Evolutionary conservation across 495 filamentous ascomycete genomes (phyloP).

Genomic region (Penicillium mononematosum): DNA sequence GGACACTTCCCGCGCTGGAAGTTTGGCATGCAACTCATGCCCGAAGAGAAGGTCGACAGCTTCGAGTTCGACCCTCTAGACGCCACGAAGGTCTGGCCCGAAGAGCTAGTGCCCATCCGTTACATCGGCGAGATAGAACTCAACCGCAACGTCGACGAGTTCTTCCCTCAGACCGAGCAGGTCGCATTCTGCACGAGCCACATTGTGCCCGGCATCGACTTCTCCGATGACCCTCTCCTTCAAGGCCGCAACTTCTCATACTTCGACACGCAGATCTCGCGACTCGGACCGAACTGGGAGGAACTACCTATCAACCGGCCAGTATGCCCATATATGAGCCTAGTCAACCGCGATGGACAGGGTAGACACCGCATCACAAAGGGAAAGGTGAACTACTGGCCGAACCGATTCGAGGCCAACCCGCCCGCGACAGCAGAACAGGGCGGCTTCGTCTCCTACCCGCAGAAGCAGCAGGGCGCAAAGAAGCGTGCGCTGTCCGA

Average conservation of each 20-base stretch:
- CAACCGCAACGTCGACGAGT: slow-evolving; percentile 83
- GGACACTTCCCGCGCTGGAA: slow-evolving; percentile 72
- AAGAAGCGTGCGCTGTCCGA: slow-evolving; percentile 66
- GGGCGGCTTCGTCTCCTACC: slow-evolving; percentile 68
- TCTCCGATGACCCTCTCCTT: slow-evolving; percentile 80
- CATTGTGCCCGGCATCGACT: slow-evolving; percentile 82
- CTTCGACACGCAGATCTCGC: slow-evolving; percentile 79
- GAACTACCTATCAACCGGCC: slow-evolving; percentile 82
- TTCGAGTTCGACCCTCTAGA: slow-evolving; percentile 92
- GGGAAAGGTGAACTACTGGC: slow-evolving; percentile 86
- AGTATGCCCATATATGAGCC: slow-evolving; percentile 60
- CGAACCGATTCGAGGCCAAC: slow-evolving; percentile 68
- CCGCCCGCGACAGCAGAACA: slow-evolving; percentile 59
- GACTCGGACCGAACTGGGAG: slow-evolving; percentile 82
- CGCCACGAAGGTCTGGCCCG: slow-evolving; percentile 90
- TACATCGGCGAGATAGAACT: slow-evolving; percentile 81
- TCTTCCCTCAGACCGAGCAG: slow-evolving; percentile 78
- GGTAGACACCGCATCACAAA: slow-evolving; percentile 53
- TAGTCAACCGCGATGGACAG: slow-evolving; percentile 50
- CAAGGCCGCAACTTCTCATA: slow-evolving; percentile 88
- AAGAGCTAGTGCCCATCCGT: slow-evolving; percentile 74
- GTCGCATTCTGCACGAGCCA: slow-evolving; percentile 85
- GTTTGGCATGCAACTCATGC: slow-evolving; percentile 76
- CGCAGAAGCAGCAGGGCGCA: slow-evolving; percentile 63
- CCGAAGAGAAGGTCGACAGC: slow-evolving; percentile 68